Conservation (phyloP, 2,329 filamentous ascomycete species). For the Paecilomyces variotii region DNA sequence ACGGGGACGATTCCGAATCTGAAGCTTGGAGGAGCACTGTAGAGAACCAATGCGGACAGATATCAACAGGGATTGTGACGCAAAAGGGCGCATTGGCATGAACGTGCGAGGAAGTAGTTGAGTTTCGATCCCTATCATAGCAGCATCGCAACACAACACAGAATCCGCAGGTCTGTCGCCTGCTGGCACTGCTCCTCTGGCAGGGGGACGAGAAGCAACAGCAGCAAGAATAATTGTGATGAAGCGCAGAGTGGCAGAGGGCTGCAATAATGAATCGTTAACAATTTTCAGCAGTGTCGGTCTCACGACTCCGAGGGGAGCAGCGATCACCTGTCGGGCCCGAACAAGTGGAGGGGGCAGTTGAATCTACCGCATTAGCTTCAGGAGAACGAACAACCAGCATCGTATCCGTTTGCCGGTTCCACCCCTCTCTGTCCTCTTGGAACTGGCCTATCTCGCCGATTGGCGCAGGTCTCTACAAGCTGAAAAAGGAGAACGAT, state of each 20-base stretch:
- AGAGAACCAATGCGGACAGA: neutral
- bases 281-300: neutral
- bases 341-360: neutral
- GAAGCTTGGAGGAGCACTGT: neutral
- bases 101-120: neutral
- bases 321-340: neutral
- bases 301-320: neutral
- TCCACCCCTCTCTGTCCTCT: neutral
- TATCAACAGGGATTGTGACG: neutral
- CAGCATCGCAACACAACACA: neutral
- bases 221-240: neutral
- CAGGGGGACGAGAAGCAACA: neutral
- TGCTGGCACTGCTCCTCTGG: neutral
- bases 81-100: slow-evolving; percentile 1
- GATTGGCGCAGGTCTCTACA: neutral
- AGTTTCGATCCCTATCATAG: neutral
- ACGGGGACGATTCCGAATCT: neutral
- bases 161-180: neutral
- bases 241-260: neutral
- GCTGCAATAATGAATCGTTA: neutral
- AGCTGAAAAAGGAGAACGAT: neutral
- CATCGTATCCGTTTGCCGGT: neutral
- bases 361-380: neutral
- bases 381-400: neutral
- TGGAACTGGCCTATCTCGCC: neutral